These are phyloP conservation scores for Fusarium begoniae DNA, from an alignment of 2,329 filamentous ascomycete genomes.

Conservation along the genomic window DNA sequence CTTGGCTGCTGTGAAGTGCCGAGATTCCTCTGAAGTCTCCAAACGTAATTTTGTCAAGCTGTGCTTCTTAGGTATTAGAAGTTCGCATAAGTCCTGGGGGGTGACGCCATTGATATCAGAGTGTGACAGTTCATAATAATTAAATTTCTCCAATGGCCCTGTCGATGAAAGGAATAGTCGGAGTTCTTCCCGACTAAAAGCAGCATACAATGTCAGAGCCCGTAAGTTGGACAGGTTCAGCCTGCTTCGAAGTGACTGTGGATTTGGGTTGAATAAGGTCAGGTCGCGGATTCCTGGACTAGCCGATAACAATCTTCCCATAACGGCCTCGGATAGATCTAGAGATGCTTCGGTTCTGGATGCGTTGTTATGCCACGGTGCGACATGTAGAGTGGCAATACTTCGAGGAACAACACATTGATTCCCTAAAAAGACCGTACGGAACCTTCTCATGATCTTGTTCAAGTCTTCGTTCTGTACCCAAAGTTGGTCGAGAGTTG, in stretches of 20 bases:
- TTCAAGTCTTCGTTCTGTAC: not conserved
- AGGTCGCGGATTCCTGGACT: not conserved
- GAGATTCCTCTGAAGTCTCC: too few species aligned
- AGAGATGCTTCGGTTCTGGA: too few species aligned
- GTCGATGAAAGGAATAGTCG: not conserved
- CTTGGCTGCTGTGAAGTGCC: not conserved
- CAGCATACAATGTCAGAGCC: not conserved
- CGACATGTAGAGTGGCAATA: not conserved
- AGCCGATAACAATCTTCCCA: not conserved
- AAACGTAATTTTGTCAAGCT: not conserved
- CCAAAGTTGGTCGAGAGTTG: not conserved
- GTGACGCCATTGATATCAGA: not conserved
- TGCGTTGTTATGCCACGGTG: too few species aligned
- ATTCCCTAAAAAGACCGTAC: fast-evolving
- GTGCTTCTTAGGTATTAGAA: not conserved
- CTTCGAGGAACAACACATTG: not conserved
- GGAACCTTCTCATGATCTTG: not conserved
- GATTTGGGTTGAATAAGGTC: not conserved
- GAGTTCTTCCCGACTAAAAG: not conserved
- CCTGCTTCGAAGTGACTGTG: not conserved
- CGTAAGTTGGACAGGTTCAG: not conserved
- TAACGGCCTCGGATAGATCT: not conserved
- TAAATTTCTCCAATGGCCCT: not conserved
- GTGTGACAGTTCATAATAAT: too few species aligned
- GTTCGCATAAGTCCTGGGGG: not conserved